These are phyloP conservation scores for Fusarium clavum DNA, from an alignment of 2,329 filamentous ascomycete genomes.

Conservation along the genomic window DNA sequence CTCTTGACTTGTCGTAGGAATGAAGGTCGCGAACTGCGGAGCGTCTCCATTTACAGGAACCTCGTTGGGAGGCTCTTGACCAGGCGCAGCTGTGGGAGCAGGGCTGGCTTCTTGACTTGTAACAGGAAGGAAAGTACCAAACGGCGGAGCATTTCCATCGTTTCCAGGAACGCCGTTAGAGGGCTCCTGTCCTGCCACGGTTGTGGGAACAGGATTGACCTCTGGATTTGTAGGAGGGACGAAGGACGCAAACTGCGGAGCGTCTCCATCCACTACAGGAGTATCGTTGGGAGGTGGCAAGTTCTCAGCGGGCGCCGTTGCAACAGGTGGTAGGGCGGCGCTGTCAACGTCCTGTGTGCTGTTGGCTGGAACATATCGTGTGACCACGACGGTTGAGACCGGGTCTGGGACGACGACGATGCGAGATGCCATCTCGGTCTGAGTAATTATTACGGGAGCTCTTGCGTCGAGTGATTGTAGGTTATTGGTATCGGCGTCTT, in stretches of 20 bases:
- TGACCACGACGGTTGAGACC: slow-evolving; percentile 33
- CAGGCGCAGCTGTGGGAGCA: slow-evolving; percentile 19
- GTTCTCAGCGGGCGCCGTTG: slow-evolving; percentile 20
- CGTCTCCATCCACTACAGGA: slow-evolving; percentile 16
- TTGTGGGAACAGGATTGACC: slow-evolving; percentile 17
- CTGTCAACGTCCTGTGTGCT: slow-evolving; percentile 14
- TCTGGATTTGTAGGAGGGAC: slow-evolving; percentile 25
- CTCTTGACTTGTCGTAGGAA: slow-evolving; percentile 24
- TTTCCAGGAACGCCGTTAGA: neutral
- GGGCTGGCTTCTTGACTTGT: slow-evolving; percentile 19
- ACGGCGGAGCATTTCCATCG: slow-evolving; percentile 22
- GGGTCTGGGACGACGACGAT: slow-evolving; percentile 30
- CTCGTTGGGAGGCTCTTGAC: slow-evolving; percentile 1
- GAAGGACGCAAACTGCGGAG: slow-evolving; percentile 35
- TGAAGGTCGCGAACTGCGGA: slow-evolving; percentile 35
- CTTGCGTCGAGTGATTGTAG: slow-evolving; percentile 30
- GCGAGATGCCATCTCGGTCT: slow-evolving; percentile 36
- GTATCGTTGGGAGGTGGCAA: slow-evolving; percentile 8
- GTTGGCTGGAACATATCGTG: slow-evolving; percentile 32
- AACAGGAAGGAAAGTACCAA: slow-evolving; percentile 32
- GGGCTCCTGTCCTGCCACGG: slow-evolving; percentile 14
- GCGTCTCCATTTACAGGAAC: slow-evolving; percentile 16
- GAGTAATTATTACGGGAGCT: slow-evolving; percentile 27
- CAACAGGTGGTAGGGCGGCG: slow-evolving; percentile 13
- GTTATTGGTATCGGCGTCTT: slow-evolving; percentile 37